Percentiles rank a stretch among this genome's conserved stretches.
These are phyloP conservation scores for Vigna hirtella DNA, from an alignment of 306 rosid genomes.

Conservation along the genomic window DNA sequence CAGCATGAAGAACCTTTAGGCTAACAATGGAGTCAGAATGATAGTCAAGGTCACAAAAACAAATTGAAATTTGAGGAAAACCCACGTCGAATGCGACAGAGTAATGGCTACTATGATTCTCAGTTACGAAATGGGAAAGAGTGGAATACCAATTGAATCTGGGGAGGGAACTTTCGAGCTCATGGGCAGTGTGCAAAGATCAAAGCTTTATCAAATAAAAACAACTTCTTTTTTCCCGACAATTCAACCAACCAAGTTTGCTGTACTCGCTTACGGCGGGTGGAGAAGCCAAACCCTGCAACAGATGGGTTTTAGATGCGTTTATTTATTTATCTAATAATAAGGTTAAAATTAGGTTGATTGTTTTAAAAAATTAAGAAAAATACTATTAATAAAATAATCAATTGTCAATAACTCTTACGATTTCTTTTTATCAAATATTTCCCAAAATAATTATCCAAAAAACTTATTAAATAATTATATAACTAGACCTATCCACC, in stretches of 20 bases:
- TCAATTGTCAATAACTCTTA: too few relatives aligned
- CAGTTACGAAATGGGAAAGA: not conserved
- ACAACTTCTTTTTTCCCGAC: not conserved
- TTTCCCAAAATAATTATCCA: too few relatives aligned
- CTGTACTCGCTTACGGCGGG: not conserved
- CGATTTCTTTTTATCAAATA: too few relatives aligned
- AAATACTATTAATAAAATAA: too few relatives aligned
- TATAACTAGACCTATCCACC: too few relatives aligned
- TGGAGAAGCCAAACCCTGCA: not conserved
- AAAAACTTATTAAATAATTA: too few relatives aligned
- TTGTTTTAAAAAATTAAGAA: too few relatives aligned
- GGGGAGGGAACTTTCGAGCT: constrained; percentile 34
- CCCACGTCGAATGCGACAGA: constrained; percentile 3
- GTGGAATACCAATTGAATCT: constrained; percentile 41
- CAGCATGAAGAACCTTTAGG: not conserved
- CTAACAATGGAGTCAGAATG: not conserved
- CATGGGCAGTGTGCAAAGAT: constrained; percentile 33
- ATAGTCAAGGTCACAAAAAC: not conserved
- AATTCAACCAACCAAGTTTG: not conserved
- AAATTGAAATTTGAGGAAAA: constrained; percentile 38
- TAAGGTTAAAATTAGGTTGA: too few relatives aligned
- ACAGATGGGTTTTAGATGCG: constrained; percentile 43
- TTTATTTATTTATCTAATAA: not conserved
- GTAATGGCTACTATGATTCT: not conserved
- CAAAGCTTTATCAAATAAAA: constrained; percentile 25